phyloP scores from a whole-genome alignment of 495 filamentous ascomycete genomes.

The Lasiosphaeria hispida region DNA sequence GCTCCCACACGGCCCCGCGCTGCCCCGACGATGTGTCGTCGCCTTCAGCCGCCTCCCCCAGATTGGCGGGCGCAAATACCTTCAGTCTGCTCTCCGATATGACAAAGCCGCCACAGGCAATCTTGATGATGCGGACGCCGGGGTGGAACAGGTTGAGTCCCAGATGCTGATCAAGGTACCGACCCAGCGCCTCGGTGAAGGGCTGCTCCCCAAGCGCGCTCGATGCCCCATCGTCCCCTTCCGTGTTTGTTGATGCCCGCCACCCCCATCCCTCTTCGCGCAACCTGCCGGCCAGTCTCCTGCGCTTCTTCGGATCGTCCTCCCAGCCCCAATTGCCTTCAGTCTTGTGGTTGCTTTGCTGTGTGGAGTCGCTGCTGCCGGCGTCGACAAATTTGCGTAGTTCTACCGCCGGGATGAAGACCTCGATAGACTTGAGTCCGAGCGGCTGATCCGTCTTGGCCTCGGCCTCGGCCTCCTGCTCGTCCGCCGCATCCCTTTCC shows the following conservation, averaged over 20 bases:
- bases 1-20: constrained; percentile 9
- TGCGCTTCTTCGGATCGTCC: constrained; percentile 29
- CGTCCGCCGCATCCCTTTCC: constrained; percentile 1
- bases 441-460: constrained; percentile 11
- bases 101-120: constrained; percentile 46
- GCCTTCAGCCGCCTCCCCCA: not conserved
- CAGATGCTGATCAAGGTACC: constrained; percentile 40
- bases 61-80: constrained; percentile 30
- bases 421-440: constrained; percentile 42
- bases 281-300: constrained; percentile 36
- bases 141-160: constrained; percentile 47
- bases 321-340: constrained; percentile 20
- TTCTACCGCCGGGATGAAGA: constrained; percentile 40
- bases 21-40: not conserved
- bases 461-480: not conserved
- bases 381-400: constrained; percentile 24
- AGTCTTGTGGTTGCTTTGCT: constrained; percentile 13
- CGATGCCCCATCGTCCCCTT: not conserved
- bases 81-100: constrained; percentile 45
- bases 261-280: constrained; percentile 50
- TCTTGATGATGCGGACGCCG: constrained; percentile 38
- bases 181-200: constrained; percentile 43
- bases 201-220: constrained; percentile 23
- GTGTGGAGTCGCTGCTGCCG: not conserved
- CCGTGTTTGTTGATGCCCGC: constrained; percentile 17